Percentiles rank a stretch among this genome's conserved stretches.
Conservation (phyloP, 768 basidiomycete species). For the Podaxis sp. region DNA sequence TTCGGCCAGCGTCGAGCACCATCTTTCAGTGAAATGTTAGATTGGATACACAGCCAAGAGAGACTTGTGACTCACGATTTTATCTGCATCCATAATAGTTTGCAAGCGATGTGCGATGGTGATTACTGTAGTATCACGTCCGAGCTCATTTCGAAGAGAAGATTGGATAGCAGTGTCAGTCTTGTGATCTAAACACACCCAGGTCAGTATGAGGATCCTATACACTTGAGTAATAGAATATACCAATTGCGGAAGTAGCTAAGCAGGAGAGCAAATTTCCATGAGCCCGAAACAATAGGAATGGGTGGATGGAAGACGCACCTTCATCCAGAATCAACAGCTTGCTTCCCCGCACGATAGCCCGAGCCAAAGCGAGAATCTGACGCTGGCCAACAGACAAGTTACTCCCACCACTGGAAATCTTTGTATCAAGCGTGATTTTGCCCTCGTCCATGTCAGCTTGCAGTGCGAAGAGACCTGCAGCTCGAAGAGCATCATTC, state of each 20-base stretch:
- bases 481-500: slow-evolving; percentile 36
- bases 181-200: slow-evolving; percentile 38
- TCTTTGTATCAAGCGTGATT: slow-evolving; percentile 43
- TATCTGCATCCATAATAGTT: slow-evolving; percentile 65
- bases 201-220: neutral
- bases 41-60: neutral
- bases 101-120: slow-evolving; percentile 68
- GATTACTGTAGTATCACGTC: slow-evolving; percentile 54
- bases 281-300: neutral
- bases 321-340: slow-evolving; percentile 64
- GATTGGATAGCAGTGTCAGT: slow-evolving; percentile 69
- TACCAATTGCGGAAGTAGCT: slow-evolving; percentile 46
- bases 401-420: slow-evolving; percentile 59
- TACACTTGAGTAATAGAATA: neutral
- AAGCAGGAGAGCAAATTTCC: slow-evolving; percentile 11
- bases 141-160: slow-evolving; percentile 64
- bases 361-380: slow-evolving; percentile 60
- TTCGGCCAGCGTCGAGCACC: slow-evolving; percentile 21
- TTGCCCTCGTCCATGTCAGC: slow-evolving; percentile 45
- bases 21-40: slow-evolving; percentile 10
- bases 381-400: slow-evolving; percentile 75
- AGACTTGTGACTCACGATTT: slow-evolving; percentile 31
- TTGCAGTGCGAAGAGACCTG: slow-evolving; percentile 36
- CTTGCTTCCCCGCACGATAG: slow-evolving; percentile 51
- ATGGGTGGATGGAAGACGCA: slow-evolving; percentile 21